Conservation (phyloP, 2,329 filamentous ascomycete species). For the Arthrinium phaeospermum region DNA sequence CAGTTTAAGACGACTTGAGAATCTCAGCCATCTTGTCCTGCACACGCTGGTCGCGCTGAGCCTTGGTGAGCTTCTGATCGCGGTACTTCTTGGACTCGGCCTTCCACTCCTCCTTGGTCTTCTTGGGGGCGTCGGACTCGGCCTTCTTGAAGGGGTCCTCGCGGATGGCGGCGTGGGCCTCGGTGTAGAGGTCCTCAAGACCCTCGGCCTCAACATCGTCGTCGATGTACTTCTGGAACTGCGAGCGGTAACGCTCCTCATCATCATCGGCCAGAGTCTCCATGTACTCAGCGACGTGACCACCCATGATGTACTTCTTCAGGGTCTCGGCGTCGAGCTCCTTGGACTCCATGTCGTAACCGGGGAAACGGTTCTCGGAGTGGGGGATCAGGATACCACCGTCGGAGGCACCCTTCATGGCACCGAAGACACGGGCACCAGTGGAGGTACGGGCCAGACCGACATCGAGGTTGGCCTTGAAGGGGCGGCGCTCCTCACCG, state of each 20-base stretch:
- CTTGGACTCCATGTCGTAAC: conserved; percentile 96
- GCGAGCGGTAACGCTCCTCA: conserved; percentile 98
- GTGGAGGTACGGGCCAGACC: conserved; percentile 97
- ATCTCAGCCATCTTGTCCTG: conserved; percentile 86
- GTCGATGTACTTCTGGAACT: conserved; percentile 98
- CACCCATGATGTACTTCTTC: conserved; percentile 98
- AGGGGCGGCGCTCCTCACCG: conserved; percentile 92
- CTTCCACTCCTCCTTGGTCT: conserved; percentile 98
- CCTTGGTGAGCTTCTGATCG: conserved; percentile 78
- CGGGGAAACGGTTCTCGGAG: conserved; percentile 99
- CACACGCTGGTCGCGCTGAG: conserved; percentile 81
- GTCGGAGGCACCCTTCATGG: conserved; percentile 99
- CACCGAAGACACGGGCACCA: conserved; percentile 97
- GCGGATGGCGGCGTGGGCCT: conserved; percentile 96
- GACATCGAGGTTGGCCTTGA: conserved; percentile 99
- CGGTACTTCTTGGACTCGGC: conserved; percentile 91
- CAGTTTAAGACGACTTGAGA: conserved; percentile 61
- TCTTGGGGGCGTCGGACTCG: conserved; percentile 77
- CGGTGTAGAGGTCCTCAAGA: conserved; percentile 93
- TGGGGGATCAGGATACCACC: conserved; percentile 96
- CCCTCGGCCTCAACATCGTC: conserved; percentile 96
- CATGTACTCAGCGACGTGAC: conserved; percentile 99
- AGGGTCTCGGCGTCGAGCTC: conserved; percentile 97
- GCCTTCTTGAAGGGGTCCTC: conserved; percentile 98
- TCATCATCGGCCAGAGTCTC: conserved; percentile 99